Conservation (phyloP, 2,329 filamentous ascomycete species). For the Fusarium sp. region DNA sequence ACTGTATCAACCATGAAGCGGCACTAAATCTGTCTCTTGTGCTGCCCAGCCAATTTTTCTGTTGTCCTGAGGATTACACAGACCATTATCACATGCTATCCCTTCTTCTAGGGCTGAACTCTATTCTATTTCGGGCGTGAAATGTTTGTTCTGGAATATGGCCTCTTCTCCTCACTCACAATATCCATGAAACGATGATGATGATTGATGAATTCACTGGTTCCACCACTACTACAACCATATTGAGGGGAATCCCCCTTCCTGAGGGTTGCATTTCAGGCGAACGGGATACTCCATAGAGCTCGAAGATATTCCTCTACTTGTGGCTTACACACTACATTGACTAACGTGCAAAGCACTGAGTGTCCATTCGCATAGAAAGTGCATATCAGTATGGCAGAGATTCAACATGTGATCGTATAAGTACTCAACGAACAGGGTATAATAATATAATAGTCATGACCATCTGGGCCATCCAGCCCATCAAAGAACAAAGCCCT, state of each 20-base stretch:
- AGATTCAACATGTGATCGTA: constrained; percentile 17
- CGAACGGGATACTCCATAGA: not conserved
- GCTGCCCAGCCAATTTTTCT: not conserved
- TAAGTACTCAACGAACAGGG: constrained; percentile 18
- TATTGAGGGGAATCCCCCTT: not conserved
- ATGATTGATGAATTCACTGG: constrained; percentile 2
- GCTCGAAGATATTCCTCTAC: not conserved
- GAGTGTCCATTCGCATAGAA: not conserved
- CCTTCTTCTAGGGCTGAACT: not conserved
- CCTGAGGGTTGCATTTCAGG: not conserved
- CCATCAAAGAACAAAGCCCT: not conserved
- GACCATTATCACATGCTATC: not conserved
- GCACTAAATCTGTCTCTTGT: not conserved
- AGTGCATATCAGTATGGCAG: not conserved
- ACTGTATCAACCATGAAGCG: not conserved
- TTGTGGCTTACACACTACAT: constrained; percentile 21
- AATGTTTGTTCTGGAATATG: not conserved
- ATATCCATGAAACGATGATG: not conserved
- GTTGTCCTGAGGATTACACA: not conserved
- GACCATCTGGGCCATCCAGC: constrained; percentile 1
- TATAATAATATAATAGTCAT: constrained; percentile 31
- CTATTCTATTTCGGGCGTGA: not conserved
- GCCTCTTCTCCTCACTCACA: not conserved
- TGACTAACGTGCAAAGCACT: not conserved
- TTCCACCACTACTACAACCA: constrained; percentile 23